Conservation (phyloP, 768 basidiomycete genomes). For the Lanmaoa rubissima region DNA sequence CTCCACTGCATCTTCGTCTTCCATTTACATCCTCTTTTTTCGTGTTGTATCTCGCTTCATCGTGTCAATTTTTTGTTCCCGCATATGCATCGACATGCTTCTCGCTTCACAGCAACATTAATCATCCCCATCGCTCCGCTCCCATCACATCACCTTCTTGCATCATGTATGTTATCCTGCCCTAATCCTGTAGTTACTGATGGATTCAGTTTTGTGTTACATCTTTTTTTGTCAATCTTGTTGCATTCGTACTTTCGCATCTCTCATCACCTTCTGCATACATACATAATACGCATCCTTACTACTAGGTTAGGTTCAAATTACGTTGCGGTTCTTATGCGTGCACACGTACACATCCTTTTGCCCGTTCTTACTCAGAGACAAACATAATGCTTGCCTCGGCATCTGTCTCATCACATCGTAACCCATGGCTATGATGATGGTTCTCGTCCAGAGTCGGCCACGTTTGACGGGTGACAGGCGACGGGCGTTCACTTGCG, state of each 20-base stretch:
- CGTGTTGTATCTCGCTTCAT: neutral
- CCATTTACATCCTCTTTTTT: slow-evolving; percentile 3
- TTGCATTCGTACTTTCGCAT: neutral
- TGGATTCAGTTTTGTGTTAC: neutral
- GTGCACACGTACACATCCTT: neutral
- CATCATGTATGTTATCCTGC: neutral
- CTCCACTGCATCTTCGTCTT: slow-evolving; percentile 8
- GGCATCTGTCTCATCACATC: neutral
- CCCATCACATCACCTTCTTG: neutral
- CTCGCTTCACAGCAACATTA: neutral
- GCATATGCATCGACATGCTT: neutral
- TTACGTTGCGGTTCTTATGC: neutral
- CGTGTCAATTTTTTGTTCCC: neutral
- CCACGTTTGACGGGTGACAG: neutral
- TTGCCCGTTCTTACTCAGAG: neutral
- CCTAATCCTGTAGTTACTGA: neutral
- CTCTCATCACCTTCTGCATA: neutral
- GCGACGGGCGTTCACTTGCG: neutral
- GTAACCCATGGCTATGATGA: neutral
- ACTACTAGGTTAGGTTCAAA: neutral
- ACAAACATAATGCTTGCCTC: neutral
- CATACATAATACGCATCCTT: neutral
- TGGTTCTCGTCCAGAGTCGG: neutral
- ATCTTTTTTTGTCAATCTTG: neutral
- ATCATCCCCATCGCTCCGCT: neutral